These are phyloP conservation scores for Abrus precatorius DNA, from an alignment of 306 rosid genomes.

Conservation along the genomic window DNA sequence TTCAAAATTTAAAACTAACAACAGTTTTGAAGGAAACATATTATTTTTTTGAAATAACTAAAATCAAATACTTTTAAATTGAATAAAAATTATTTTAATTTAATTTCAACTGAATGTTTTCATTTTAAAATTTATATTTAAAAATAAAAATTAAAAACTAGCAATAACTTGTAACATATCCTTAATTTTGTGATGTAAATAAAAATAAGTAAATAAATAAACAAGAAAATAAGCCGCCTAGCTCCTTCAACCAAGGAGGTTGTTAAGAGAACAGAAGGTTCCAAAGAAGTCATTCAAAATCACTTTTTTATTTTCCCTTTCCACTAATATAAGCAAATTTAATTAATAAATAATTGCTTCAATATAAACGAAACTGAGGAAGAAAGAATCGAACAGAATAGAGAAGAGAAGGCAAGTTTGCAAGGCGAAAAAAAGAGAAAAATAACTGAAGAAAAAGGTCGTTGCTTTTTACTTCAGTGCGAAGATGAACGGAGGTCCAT, in stretches of 20 bases:
- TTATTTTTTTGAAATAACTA: too few relatives aligned
- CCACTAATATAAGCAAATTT: background rate
- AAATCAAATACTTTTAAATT: too few relatives aligned
- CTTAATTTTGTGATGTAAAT: too few relatives aligned
- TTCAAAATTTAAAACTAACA: too few relatives aligned
- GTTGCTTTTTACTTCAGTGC: slow-evolving; percentile 59
- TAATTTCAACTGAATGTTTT: too few relatives aligned
- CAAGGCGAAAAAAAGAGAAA: slow-evolving; percentile 4
- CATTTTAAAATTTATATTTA: too few relatives aligned
- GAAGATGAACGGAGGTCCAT: slow-evolving; percentile 99
- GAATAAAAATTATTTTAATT: too few relatives aligned
- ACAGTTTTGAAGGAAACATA: too few relatives aligned
- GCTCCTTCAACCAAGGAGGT: background rate
- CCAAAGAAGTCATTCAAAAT: background rate
- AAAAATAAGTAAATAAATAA: too few relatives aligned
- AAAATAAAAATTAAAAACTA: too few relatives aligned
- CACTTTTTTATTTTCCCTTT: background rate
- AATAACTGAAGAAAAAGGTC: slow-evolving; percentile 41
- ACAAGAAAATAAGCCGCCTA: background rate
- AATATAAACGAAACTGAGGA: background rate
- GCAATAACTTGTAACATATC: too few relatives aligned
- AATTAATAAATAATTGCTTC: background rate
- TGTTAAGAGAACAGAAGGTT: background rate
- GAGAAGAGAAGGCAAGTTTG: background rate
- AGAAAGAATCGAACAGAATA: background rate